Base-by-base conservation (phyloP, 2,329 filamentous ascomycete genomes). In the Helicocarpus griseus region DNA sequence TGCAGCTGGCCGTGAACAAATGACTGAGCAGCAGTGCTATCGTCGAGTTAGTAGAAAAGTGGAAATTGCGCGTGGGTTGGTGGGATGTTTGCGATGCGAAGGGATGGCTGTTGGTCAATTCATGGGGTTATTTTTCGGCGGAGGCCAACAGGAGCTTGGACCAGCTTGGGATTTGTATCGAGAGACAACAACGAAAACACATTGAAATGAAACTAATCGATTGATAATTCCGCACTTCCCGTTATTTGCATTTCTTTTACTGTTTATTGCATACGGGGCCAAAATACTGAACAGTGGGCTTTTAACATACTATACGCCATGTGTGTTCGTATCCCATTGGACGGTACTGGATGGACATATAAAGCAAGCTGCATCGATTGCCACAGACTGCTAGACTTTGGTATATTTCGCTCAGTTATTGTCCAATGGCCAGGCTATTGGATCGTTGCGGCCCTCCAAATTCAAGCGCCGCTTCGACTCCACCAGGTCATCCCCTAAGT, bases 121-220 rank as follows among this genome's bases (percentile, higher is more conserved):
- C 17, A 35, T 46, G 28, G 46, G 46, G 53, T 33, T 47, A 17
- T 56, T 61, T 60, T 50, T 50, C 43, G 50, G 52, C n/a, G 11
- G 46, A 51, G 45, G 59, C 63, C 62, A 65, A 65, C 62, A 65
- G 48, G 60, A 69, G 66, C 66, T 68, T 67, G 64, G 66, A 63
- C 66, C 65, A 68, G 38, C n/a, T n/a, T n/a, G n/a, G n/a, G n/a
- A n/a, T n/a, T n/a, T n/a, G n/a, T n/a, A n/a, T n/a, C n/a, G n/a
- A 24, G 13, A 35, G 26, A 47, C 22, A 35, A 35, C n/a, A 35
- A 11, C 5, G 31, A 35, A 9, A 35, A 9, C 31, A 9, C 31
- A 35, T 14, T 35, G 9, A 11, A 14, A 9, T 9, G 31, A 35
- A 4, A 35, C n/a, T 11, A 11, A 3, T 9, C 9, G 2, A 8